A percentile compares a stretch with the other conserved stretches of the same genome.
Conservation (phyloP, 1,139 yeast genomes). For the Meyerozyma carpophila region DNA sequence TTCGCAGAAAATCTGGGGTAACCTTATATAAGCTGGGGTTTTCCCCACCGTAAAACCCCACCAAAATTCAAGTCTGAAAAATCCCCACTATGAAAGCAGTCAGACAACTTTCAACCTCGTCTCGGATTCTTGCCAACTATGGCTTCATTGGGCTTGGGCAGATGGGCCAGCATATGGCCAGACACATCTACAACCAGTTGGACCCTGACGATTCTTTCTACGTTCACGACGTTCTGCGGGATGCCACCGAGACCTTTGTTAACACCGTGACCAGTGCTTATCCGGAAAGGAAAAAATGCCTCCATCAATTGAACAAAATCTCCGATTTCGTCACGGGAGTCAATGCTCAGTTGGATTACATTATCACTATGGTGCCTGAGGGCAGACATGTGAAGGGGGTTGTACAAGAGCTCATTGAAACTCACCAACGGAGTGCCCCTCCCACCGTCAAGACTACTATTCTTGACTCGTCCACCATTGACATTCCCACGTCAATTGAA, state of each 20-base stretch:
- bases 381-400: constrained; percentile 49
- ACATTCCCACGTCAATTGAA: constrained; percentile 43
- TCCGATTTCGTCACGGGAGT: constrained; percentile 31
- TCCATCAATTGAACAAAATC: constrained; percentile 20
- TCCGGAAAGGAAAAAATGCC: constrained; percentile 17
- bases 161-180: constrained; percentile 60
- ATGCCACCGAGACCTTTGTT: constrained; percentile 24
- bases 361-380: constrained; percentile 57
- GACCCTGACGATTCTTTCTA: constrained; percentile 35
- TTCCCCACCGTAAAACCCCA: not conserved
- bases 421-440: constrained; percentile 17
- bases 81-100: not conserved
- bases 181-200: constrained; percentile 42
- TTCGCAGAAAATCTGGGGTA: not conserved
- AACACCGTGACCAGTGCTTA: constrained; percentile 18
- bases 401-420: constrained; percentile 32
- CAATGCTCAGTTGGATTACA: constrained; percentile 34
- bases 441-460: constrained; percentile 20
- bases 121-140: constrained; percentile 21
- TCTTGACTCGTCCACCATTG: constrained; percentile 54
- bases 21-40: not conserved
- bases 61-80: not conserved
- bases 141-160: constrained; percentile 58
- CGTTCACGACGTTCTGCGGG: constrained; percentile 39
- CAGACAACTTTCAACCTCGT: constrained; percentile 14